Evolutionary conservation across 257 asterid genomes (phyloP), one percentile per base, ranked within the genome.

Genomic region (Haberlea rhodopensis): DNA sequence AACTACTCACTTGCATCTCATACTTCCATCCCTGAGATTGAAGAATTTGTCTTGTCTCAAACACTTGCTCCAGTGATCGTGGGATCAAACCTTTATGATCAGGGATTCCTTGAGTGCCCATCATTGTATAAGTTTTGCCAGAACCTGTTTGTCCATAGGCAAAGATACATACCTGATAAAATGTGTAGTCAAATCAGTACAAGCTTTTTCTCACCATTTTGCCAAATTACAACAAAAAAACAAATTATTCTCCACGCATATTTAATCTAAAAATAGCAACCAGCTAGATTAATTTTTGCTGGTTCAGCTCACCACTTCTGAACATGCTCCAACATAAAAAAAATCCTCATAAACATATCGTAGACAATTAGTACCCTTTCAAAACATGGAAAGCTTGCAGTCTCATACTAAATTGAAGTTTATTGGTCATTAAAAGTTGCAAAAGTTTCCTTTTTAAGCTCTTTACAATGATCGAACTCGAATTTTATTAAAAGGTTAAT

Each of bases 121-220:
- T 94, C 99, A 94, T 94, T 11, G 99, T 94, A 62, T 86, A 78
- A 0, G 99, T 94, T 79, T 94, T 94, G 23, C 97, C 99, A 19
- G 97, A 94, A 55, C 99, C 97, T 26, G 99, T 90, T 76, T 94
- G 99, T 59, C 97, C 99, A 27, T 94, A 94, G 9, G 99, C 99
- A 81, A 94, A 94, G 37, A 90, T 94, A 55, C 96, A 90, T 20
- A 94, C 99, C 99, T 94, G 83, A 61, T 45, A 65, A n/a, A 57
- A 37, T 60, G 28, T 26, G 68, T 27, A 64, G 61, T 57, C 24
- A 63, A 51, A 24, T 73, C 69, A 37, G 15, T 65, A 58, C n/a
- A 25, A 52, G n/a, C 67, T 43, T 19, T 43, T 10, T 40, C 3
- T 43, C 5, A 43, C 16, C 19, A 16, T 43, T 43, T 25, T 51